These are phyloP conservation scores for Fusarium nematophilum DNA, from an alignment of 2,329 filamentous ascomycete genomes.

Conservation along the genomic window DNA sequence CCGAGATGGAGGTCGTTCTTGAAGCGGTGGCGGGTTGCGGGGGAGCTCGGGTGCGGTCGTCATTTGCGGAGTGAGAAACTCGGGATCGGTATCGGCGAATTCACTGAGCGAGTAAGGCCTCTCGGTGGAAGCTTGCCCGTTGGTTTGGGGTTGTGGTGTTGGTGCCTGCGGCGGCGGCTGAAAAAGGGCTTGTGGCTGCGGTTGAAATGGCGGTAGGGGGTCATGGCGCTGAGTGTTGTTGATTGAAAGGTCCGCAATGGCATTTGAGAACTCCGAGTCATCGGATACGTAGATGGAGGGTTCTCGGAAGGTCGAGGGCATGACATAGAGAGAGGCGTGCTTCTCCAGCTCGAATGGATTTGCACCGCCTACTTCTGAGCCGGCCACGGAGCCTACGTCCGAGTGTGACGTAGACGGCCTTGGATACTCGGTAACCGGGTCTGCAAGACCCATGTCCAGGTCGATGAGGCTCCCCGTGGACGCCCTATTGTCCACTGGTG, in stretches of 20 bases:
- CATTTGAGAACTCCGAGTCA: constrained; percentile 62
- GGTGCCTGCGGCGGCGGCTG: constrained; percentile 11
- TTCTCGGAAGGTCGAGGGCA: constrained; percentile 57
- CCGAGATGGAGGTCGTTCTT: constrained; percentile 30
- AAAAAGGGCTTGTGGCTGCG: constrained; percentile 32
- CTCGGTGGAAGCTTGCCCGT: constrained; percentile 30
- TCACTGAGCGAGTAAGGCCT: constrained; percentile 55
- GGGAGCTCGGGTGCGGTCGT: constrained; percentile 42
- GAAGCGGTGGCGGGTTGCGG: constrained; percentile 32
- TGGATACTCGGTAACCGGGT: constrained; percentile 61
- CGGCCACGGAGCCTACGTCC: constrained; percentile 65
- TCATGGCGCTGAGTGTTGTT: constrained; percentile 38
- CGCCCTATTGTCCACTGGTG: constrained; percentile 52
- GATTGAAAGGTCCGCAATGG: constrained; percentile 48
- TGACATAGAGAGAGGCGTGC: constrained; percentile 67
- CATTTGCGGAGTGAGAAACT: constrained; percentile 49
- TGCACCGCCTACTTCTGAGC: constrained; percentile 65
- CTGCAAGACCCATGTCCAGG: constrained; percentile 65
- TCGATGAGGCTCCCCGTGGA: constrained; percentile 63
- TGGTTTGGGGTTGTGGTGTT: constrained; percentile 23
- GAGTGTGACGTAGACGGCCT: constrained; percentile 71
- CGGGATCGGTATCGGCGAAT: constrained; percentile 55
- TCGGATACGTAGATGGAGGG: constrained; percentile 72
- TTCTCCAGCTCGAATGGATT: constrained; percentile 73
- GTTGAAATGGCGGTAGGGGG: constrained; percentile 27